These are phyloP conservation scores for Anastatica hierochuntica DNA, from an alignment of 345 rosid species.

Conservation along the genomic window DNA sequence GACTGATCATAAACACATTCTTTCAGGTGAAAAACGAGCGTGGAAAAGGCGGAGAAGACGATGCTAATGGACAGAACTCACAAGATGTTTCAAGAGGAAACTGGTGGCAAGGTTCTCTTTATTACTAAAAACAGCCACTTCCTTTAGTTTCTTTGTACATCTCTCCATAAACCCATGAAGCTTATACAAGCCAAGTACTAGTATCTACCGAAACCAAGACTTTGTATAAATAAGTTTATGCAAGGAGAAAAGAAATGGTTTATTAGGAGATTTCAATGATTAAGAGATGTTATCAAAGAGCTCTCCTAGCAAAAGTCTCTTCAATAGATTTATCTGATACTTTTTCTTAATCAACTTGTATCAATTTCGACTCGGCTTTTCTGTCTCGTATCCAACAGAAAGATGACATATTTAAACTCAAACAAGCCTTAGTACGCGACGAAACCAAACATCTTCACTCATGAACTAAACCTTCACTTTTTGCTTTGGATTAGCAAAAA, in stretches of 20 bases:
- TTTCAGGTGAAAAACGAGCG: conserved; percentile 40
- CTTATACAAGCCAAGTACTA: conserved; percentile 15
- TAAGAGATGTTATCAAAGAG: neutral
- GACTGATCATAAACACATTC: neutral
- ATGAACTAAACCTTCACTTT: too few relatives aligned
- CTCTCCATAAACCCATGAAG: conserved; percentile 6
- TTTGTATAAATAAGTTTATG: conserved; percentile 15
- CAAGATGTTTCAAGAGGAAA: conserved; percentile 80
- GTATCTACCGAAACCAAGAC: conserved; percentile 10
- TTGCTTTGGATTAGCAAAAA: too few relatives aligned
- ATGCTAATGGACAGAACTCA: conserved; percentile 43
- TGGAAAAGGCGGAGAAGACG: conserved; percentile 41
- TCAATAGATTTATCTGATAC: conserved; percentile 8
- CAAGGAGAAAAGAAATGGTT: neutral
- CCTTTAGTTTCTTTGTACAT: conserved; percentile 13
- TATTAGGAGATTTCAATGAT: conserved; percentile 11
- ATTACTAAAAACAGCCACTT: conserved; percentile 42
- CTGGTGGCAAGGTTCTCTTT: conserved; percentile 99
- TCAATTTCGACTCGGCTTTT: neutral
- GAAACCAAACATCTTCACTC: too few relatives aligned
- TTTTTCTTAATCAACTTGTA: conserved; percentile 11
- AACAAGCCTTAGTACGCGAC: too few relatives aligned
- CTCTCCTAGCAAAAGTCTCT: conserved; percentile 12
- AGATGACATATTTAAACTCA: too few relatives aligned
- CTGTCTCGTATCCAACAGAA: neutral